A percentile compares a stretch with the other conserved stretches of the same genome.
Conservation (phyloP, 164 flowering plant genomes). For the Saururus chinensis region DNA sequence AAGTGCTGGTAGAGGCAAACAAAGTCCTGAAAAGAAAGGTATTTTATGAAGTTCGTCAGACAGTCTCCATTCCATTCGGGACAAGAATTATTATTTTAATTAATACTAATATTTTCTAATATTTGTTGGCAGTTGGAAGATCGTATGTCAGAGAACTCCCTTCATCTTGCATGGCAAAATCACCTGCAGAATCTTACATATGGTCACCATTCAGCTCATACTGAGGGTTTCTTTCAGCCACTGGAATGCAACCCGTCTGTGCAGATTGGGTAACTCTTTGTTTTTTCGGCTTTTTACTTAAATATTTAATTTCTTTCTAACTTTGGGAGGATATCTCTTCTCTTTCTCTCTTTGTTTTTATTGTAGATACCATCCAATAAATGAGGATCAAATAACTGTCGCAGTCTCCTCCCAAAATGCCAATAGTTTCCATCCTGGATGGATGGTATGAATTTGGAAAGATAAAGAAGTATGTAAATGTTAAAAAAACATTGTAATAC, state of each 20-base stretch:
- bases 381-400: conserved; percentile 19
- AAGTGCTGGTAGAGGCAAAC: conserved; percentile 18
- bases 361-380: conserved; percentile 26
- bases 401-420: conserved; percentile 20
- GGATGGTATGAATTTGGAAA: conserved; percentile 24
- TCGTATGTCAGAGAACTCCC: neutral
- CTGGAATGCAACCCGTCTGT: conserved; percentile 36
- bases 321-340: neutral
- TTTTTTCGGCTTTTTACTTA: too few species aligned
- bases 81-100: too few species aligned
- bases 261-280: conserved; percentile 37
- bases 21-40: conserved; percentile 20
- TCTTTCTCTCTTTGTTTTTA: neutral
- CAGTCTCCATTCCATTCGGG: neutral
- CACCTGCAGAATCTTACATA: conserved; percentile 24
- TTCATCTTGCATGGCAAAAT: conserved; percentile 12
- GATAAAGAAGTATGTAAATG: neutral
- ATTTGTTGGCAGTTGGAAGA: conserved; percentile 3
- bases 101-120: too few species aligned
- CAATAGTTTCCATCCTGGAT: conserved; percentile 21
- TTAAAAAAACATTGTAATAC: neutral
- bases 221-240: conserved; percentile 46
- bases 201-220: conserved; percentile 26
- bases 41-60: neutral
- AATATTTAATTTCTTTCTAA: neutral